Evolutionary conservation across 331 rosid genomes (phyloP), one percentile per base, ranked within the genome.

Genomic region (Quercus tomentella): DNA sequence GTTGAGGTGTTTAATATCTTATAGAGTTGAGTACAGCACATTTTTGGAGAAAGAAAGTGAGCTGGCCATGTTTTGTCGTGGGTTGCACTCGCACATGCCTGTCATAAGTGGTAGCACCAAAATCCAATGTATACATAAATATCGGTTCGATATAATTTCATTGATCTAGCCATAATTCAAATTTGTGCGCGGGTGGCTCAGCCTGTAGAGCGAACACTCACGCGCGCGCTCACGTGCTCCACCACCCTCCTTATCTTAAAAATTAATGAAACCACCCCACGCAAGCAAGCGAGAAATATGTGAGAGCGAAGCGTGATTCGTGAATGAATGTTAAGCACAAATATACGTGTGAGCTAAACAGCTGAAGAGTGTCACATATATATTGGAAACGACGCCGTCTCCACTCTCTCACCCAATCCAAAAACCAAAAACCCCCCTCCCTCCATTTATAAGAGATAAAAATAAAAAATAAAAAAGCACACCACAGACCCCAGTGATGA

Each of bases 221-320:
- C 79, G 69, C 41, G 79, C 58, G 57, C 25, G 72, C 3, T 73
- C 85, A 80, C 76, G 80, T 74, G 85, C 81, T 25, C 5, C 11
- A 68, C 84, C 45, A 7, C 11, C 45, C 11, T 41, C 45, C 86
- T 85, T 75, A 87, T 87, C 83, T 57, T 41, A 41, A 41, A 41
- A 41, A 8, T 41, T 8, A 41, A 41, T 41, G 45, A 41, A 16
- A 23, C 52, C 30, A 56, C 6, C 33, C 25, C 16, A 5, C 22
- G 20, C 58, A 28, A 6, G 77, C 54, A 9, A 62, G 37, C 72
- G 43, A 89, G 41, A 1, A 81, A 73, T 31, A 51, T 37, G 22
- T 43, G 90, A 88, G 94, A 83, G 92, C 84, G 93, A 91, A 87
- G 55, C 82, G 90, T 84, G 86, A 71, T 70, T 72, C 82, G 90